Evolutionary conservation across 257 asterid genomes (phyloP).

Genomic region (Perilla frutescens): DNA sequence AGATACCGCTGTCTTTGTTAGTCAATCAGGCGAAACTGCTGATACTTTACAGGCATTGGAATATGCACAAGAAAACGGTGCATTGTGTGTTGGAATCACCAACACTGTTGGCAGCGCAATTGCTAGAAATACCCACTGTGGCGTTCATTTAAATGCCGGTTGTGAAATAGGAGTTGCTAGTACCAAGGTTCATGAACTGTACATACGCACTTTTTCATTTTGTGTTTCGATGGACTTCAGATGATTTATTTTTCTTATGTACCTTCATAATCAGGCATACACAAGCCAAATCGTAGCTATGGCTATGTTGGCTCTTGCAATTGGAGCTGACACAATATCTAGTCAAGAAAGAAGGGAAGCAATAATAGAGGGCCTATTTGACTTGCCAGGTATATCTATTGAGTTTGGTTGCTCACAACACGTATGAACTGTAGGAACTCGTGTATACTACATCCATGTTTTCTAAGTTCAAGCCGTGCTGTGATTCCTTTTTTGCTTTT

Average conservation of each 20-base stretch:
- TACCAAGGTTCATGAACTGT: conserved; percentile 64
- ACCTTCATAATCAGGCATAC: conserved; percentile 68
- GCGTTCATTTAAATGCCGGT: conserved; percentile 96
- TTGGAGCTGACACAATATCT: conserved; percentile 82
- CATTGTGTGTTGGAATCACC: conserved; percentile 94
- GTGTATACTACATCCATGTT: not conserved
- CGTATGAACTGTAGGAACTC: not conserved
- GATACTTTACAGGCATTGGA: conserved; percentile 92
- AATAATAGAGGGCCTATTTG: conserved; percentile 78
- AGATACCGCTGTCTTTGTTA: conserved; percentile 89
- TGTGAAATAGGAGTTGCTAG: conserved; percentile 98
- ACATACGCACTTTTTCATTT: not conserved
- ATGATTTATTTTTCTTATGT: conserved; percentile 30
- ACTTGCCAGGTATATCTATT: conserved; percentile 73
- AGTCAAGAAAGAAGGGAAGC: conserved; percentile 82
- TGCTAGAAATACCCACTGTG: conserved; percentile 92
- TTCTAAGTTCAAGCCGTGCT: not conserved
- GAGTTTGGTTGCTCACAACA: conserved; percentile 10
- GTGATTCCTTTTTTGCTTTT: not conserved
- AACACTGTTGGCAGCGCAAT: conserved; percentile 97
- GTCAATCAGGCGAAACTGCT: conserved; percentile 98
- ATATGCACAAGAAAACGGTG: conserved; percentile 90
- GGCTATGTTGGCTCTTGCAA: conserved; percentile 97
- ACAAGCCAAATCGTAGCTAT: conserved; percentile 95
- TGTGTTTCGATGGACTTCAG: not conserved